phyloP scores from a whole-genome alignment of 2,329 filamentous ascomycete genomes.

The Cladophialophora chaetospira region DNA sequence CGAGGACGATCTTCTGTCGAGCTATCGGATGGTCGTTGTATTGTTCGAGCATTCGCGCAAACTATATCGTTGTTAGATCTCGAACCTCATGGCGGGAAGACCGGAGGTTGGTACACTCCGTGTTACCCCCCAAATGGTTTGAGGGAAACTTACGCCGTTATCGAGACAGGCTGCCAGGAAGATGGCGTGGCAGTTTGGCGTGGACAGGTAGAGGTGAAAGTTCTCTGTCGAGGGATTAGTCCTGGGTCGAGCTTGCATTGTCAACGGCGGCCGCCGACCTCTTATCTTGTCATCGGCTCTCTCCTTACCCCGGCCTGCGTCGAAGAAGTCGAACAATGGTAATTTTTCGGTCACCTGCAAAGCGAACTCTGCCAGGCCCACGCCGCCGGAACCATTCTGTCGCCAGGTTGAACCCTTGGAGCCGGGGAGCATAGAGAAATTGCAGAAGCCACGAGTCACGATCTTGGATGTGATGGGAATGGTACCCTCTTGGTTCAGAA shows the following conservation, averaged over 20 bases:
- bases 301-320: slow-evolving; percentile 31
- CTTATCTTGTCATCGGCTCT: slow-evolving; percentile 33
- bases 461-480: slow-evolving; percentile 26
- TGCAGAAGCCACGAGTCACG: slow-evolving; percentile 29
- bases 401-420: background rate
- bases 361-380: slow-evolving; percentile 22
- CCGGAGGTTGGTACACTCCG: too few relatives aligned
- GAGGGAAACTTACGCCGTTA: too few relatives aligned
- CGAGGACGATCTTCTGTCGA: slow-evolving; percentile 28
- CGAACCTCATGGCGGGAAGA: too few relatives aligned
- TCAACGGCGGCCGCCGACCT: slow-evolving; percentile 14
- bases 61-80: too few relatives aligned
- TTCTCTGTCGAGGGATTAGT: slow-evolving; percentile 22
- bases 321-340: slow-evolving; percentile 31
- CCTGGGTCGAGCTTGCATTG: background rate
- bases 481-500: slow-evolving; percentile 19
- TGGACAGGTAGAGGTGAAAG: slow-evolving; percentile 30
- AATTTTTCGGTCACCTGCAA: slow-evolving; percentile 29
- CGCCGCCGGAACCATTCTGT: background rate
- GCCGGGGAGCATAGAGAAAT: slow-evolving; percentile 4
- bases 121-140: too few relatives aligned
- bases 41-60: slow-evolving; percentile 31
- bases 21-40: slow-evolving; percentile 25
- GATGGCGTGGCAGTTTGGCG: slow-evolving; percentile 30
- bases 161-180: slow-evolving; percentile 31